Conservation (phyloP, 345 rosid species). For the Ceriops decandra region DNA sequence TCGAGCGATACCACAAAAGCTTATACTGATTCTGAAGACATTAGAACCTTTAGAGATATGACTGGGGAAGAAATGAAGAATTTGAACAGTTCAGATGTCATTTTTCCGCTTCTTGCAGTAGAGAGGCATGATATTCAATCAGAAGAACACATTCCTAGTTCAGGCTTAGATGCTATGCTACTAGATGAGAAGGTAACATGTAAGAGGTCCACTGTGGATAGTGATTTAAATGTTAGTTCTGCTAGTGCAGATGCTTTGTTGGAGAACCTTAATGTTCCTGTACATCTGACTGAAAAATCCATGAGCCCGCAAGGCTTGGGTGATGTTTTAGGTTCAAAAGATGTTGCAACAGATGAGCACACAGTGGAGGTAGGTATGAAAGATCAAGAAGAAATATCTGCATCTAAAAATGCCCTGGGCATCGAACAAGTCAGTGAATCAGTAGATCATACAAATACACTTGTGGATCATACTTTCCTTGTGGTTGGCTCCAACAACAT, state of each 20-base stretch:
- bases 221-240: slow-evolving; percentile 7
- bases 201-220: slow-evolving; percentile 18
- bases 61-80: slow-evolving; percentile 18
- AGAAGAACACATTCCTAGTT: slow-evolving; percentile 19
- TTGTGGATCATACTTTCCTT: slow-evolving; percentile 21
- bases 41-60: slow-evolving; percentile 9
- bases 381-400: slow-evolving; percentile 19
- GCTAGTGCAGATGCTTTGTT: slow-evolving; percentile 1
- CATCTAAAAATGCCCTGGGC: slow-evolving; percentile 18
- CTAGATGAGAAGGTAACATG: slow-evolving; percentile 23
- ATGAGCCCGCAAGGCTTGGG: slow-evolving; percentile 16
- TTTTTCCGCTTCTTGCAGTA: background rate
- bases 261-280: slow-evolving; percentile 9
- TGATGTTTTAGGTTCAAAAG: slow-evolving; percentile 18
- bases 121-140: slow-evolving; percentile 21
- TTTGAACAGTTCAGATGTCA: slow-evolving; percentile 6
- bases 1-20: slow-evolving; percentile 10
- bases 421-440: slow-evolving; percentile 30
- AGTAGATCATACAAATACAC: slow-evolving; percentile 13
- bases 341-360: slow-evolving; percentile 13
- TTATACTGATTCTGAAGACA: slow-evolving; percentile 21
- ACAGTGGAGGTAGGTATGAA: slow-evolving; percentile 14
- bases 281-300: slow-evolving; percentile 19
- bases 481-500: background rate
- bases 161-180: slow-evolving; percentile 22